These are phyloP conservation scores for Rhododendron ovatum DNA, from an alignment of 148 eudicot genomes.

Conservation along the genomic window DNA sequence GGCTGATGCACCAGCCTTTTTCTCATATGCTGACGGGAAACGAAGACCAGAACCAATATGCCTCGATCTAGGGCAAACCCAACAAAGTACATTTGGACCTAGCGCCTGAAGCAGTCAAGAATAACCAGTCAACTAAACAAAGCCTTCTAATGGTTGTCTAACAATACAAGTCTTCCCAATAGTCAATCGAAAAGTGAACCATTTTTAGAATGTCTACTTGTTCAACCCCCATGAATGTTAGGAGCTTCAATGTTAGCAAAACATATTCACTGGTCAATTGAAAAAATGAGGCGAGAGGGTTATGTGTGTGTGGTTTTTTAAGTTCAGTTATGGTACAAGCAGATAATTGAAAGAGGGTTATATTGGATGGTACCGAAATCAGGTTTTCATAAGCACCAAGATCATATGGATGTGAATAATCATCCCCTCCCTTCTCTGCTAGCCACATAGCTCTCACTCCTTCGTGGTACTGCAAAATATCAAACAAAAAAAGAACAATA, in stretches of 20 bases:
- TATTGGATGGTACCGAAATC: slow-evolving; percentile 34
- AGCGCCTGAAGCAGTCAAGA: slow-evolving; percentile 46
- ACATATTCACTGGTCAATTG: not conserved
- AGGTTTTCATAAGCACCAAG: slow-evolving; percentile 79
- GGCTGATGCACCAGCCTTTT: slow-evolving; percentile 18
- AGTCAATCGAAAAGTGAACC: not conserved
- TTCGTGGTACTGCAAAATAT: slow-evolving; percentile 68
- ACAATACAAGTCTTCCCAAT: not conserved
- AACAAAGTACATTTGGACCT: slow-evolving; percentile 70
- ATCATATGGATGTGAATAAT: slow-evolving; percentile 91
- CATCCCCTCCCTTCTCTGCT: slow-evolving; percentile 92
- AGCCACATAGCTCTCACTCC: slow-evolving; percentile 98
- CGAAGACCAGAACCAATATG: slow-evolving; percentile 81
- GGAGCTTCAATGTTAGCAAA: not conserved
- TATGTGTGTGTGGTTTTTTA: not conserved
- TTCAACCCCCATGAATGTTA: not conserved
- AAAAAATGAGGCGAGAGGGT: not conserved
- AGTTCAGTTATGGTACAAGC: not conserved
- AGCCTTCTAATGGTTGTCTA: not conserved
- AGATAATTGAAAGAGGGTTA: not conserved
- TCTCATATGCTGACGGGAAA: slow-evolving; percentile 58
- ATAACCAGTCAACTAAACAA: slow-evolving; percentile 1
- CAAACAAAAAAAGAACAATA: not conserved
- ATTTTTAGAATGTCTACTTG: not conserved
- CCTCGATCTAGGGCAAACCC: slow-evolving; percentile 62